Base-by-base conservation (phyloP, 352 stramenopile genomes). In the Pythium aristosporum region DNA sequence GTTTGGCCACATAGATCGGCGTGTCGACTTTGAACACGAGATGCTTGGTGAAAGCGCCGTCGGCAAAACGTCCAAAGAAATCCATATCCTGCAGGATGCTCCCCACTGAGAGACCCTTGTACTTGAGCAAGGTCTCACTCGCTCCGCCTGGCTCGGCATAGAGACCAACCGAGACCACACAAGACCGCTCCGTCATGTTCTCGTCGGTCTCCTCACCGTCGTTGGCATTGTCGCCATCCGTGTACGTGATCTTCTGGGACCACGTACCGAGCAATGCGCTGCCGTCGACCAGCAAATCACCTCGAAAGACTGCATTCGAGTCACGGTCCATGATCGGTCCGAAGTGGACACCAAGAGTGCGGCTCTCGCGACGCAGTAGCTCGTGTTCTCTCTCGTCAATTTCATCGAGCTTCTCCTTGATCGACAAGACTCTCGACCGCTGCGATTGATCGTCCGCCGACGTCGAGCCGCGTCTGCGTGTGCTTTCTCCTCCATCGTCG, bases 41-140 rank as follows among this genome's bases (percentile, higher is more conserved):
- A 54, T 89, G 78, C 63, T 90, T 94, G 9, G 67, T 57, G 50
- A 94, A 94, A 12, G 72, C 67, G 23, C 85, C 78, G 23, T 68
- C 68, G 3, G 81, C 77, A 43, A 94, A 94, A 9, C 76, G 78
- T 34, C 67, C 69, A 49, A 89, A 91, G 60, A 89, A 94, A 61
- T 94, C 78, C 0, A 80, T 82, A 50, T 94, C 81, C 37, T 91
- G 78, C 1, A 90, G 59, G 41, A 94, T 88, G 55, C 85, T 92
- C 12, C 85, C 85, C 11, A 92, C 76, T 0, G 82, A 92, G 12
- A 92, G 61, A 0, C 85, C 85, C 63, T 94, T 94, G 69, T 90
- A 94, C 71, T 89, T 91, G 30, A 94, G 72, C 43, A 94, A 64
- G 18, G 73, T 72, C 48, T 90, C 81, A 53, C 75, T 87, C 3